A percentile compares a stretch with the other conserved stretches of the same genome.
Evolutionary conservation across 176 grass and related monocot species (phyloP).

Genomic region (Rhynchospora pubera): DNA sequence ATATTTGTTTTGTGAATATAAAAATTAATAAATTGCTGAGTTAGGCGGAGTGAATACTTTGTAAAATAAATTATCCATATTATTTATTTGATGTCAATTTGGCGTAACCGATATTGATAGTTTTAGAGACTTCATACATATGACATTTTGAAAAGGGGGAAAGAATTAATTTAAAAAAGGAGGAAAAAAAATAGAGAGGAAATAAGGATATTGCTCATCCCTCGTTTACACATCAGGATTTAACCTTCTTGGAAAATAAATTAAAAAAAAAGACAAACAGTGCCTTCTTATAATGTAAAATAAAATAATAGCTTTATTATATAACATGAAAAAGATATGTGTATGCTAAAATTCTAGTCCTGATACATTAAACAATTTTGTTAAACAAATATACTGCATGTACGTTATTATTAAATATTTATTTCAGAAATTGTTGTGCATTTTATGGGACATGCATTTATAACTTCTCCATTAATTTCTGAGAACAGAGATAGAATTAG

Average conservation of each 20-base stretch:
- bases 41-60: no score
- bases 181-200: neutral
- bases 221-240: neutral
- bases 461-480: neutral
- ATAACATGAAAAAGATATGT: neutral
- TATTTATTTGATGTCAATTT: no score
- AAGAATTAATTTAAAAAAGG: neutral
- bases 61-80: no score
- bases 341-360: neutral
- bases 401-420: neutral
- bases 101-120: neutral
- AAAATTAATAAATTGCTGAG: no score
- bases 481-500: neutral
- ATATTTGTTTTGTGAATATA: no score
- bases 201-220: neutral
- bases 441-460: neutral
- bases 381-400: neutral
- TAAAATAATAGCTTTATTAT: neutral
- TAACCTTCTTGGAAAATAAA: neutral
- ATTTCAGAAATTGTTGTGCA: neutral
- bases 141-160: neutral
- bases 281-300: neutral
- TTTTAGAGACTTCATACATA: neutral
- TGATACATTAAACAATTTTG: no score
- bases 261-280: neutral